phyloP scores from a whole-genome alignment of 2,329 filamentous ascomycete species.

The Colletotrichum salicis region DNA sequence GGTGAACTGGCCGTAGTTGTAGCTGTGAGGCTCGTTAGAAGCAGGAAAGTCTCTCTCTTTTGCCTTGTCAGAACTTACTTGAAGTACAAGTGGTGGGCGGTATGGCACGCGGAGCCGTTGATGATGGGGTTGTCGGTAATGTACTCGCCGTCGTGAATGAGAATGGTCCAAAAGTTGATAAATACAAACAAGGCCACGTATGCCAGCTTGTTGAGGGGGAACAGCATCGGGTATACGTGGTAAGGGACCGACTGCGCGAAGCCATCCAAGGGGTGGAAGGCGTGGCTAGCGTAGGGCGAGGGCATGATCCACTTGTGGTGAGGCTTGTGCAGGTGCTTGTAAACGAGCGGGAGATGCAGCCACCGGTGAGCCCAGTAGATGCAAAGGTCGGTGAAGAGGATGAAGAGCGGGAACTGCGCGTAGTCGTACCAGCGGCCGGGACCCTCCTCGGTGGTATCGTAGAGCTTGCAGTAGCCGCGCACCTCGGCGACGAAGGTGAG shows the following conservation, averaged over 20 bases:
- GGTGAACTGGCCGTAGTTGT: slow-evolving; percentile 81
- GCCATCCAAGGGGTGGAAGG: slow-evolving; percentile 94
- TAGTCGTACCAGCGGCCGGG: slow-evolving; percentile 82
- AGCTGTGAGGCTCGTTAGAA: slow-evolving; percentile 65
- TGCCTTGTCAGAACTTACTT: slow-evolving; percentile 27
- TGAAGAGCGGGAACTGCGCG: slow-evolving; percentile 87
- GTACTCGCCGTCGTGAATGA: slow-evolving; percentile 97
- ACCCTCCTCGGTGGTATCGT: slow-evolving; percentile 80
- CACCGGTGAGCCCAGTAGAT: slow-evolving; percentile 94
- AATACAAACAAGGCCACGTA: slow-evolving; percentile 89
- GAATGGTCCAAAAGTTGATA: slow-evolving; percentile 96
- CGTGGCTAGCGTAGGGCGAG: slow-evolving; percentile 89
- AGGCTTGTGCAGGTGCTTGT: slow-evolving; percentile 93
- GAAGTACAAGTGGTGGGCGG: slow-evolving; percentile 73
- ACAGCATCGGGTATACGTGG: slow-evolving; percentile 91
- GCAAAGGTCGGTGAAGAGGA: slow-evolving; percentile 87
- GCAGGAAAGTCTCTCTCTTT: neutral
- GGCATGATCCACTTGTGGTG: slow-evolving; percentile 99
- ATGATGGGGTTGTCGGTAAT: slow-evolving; percentile 89
- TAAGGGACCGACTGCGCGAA: slow-evolving; percentile 91
- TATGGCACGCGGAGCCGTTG: slow-evolving; percentile 94
- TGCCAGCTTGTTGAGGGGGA: slow-evolving; percentile 90
- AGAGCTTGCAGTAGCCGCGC: slow-evolving; percentile 85
- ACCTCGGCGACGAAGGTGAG: slow-evolving; percentile 87
- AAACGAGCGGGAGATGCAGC: slow-evolving; percentile 82